Evolutionary conservation across 2,329 filamentous ascomycete genomes (phyloP).

Genomic region (Diaporthe helianthi): DNA sequence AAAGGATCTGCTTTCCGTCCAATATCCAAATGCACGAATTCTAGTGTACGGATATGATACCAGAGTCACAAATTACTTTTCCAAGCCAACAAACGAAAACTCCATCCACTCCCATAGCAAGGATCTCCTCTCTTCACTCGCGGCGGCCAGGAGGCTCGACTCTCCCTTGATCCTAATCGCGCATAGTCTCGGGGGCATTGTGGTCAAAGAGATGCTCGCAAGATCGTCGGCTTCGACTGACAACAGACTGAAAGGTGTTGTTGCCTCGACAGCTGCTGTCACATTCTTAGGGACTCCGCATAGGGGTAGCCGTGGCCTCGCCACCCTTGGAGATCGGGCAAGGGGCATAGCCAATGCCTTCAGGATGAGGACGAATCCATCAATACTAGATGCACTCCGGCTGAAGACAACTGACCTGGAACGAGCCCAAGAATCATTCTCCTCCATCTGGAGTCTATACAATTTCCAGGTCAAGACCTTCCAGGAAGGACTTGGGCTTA

Average conservation of each 20-base stretch:
- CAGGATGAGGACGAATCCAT: background rate
- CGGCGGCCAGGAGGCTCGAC: background rate
- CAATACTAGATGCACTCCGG: background rate
- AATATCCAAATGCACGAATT: background rate
- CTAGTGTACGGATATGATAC: background rate
- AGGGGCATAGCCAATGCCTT: background rate
- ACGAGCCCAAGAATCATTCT: background rate
- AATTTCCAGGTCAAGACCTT: background rate
- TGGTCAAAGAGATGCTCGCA: background rate
- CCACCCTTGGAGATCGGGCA: background rate
- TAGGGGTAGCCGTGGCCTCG: background rate
- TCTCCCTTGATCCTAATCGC: background rate
- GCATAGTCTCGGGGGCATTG: constrained; percentile 3
- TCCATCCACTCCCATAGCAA: background rate
- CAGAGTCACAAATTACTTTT: background rate
- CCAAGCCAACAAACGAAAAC: background rate
- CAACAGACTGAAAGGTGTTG: background rate
- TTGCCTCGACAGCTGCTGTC: background rate
- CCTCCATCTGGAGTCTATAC: background rate
- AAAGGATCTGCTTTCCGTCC: background rate
- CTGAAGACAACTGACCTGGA: background rate
- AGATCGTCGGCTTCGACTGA: background rate
- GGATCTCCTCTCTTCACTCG: background rate
- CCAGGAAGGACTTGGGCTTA: background rate
- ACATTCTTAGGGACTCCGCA: background rate